Evolutionary conservation across 2,329 filamentous ascomycete genomes (phyloP), one percentile per base, ranked within the genome.

Genomic region (Arthroderma sp.): DNA sequence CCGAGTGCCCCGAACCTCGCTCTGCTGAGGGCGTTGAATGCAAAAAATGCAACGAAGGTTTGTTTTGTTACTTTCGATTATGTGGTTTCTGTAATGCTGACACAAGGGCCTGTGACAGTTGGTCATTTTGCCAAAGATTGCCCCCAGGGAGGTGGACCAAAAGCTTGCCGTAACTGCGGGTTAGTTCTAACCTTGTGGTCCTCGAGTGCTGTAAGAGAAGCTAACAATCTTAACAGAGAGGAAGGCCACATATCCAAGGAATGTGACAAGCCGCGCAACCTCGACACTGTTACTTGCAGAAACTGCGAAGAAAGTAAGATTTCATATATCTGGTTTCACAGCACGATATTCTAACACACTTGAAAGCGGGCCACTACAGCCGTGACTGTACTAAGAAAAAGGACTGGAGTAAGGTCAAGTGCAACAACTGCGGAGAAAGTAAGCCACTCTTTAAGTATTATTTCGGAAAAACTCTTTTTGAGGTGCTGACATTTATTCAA

Each of bases 101-200:
- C 30, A 30, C 40, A 28, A 6, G 9, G 15, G 7, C 29, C 22
- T 15, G 15, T 29, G 42, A 27, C 39, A 69, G 67, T 60, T 15
- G 67, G 66, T 6, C 66, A 69, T 41, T 68, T 68, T 46, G 66
- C 65, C 1, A 68, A 68, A 47, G 67, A 71, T 29, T 71, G 69
- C 46, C 63, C 65, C 9, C 57, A 63, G 39, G 54, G 53, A 6
- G 49, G 56, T 40, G 58, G 58, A 37, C 53, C 58, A 15, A 60
- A 59, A 39, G 54, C 62, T 38, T 71, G 69, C 48, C 61, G 61
- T 28, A 70, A 70, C 52, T 71, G 68, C 52, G 66, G 64, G 63
- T 66, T 50, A 56, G 61, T 48, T 30, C 27, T 42, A 5, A 11
- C 7, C 2, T 34, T 53, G 8, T 28, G 28, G n/a, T 40, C 11